Evolutionary conservation across 1,284 basidiomycete species (phyloP).

Genomic region (Somion occarium): DNA sequence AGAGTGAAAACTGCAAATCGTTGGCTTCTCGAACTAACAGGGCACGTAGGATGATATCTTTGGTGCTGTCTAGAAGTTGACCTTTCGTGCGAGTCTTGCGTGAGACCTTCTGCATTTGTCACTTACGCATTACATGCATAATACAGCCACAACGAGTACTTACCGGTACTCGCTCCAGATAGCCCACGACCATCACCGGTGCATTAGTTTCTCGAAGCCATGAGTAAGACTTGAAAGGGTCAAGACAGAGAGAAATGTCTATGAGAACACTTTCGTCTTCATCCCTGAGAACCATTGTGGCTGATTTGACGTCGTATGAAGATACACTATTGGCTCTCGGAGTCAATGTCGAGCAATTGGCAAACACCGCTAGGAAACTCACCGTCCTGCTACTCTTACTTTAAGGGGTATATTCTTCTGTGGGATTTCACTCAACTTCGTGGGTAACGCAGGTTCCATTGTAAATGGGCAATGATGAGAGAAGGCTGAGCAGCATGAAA

Average conservation of each 20-base stretch:
- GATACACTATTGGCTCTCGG: background rate
- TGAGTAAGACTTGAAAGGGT: constrained; percentile 22
- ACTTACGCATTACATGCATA: too few relatives aligned
- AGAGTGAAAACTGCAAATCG: background rate
- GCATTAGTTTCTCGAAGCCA: constrained; percentile 33
- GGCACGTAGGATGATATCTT: background rate
- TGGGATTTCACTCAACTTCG: background rate
- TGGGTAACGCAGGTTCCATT: background rate
- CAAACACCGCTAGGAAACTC: background rate
- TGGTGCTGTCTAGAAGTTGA: background rate
- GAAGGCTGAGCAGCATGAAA: too few relatives aligned
- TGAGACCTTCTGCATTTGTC: too few relatives aligned
- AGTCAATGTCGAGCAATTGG: background rate
- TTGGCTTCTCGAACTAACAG: background rate
- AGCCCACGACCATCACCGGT: background rate
- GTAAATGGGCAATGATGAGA: too few relatives aligned
- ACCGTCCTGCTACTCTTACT: constrained; percentile 1
- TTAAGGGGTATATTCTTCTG: background rate
- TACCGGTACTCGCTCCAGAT: background rate
- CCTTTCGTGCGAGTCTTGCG: constrained; percentile 1
- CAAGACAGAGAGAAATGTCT: constrained; percentile 47
- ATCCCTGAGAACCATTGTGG: constrained; percentile 42
- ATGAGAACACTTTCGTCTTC: constrained; percentile 43
- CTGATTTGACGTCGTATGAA: background rate
- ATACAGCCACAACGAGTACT: too few relatives aligned